Evolutionary conservation across 192 early-diverging fungal genomes (phyloP), one percentile per base, ranked within the genome.

Genomic region (Coemansia sp.): DNA sequence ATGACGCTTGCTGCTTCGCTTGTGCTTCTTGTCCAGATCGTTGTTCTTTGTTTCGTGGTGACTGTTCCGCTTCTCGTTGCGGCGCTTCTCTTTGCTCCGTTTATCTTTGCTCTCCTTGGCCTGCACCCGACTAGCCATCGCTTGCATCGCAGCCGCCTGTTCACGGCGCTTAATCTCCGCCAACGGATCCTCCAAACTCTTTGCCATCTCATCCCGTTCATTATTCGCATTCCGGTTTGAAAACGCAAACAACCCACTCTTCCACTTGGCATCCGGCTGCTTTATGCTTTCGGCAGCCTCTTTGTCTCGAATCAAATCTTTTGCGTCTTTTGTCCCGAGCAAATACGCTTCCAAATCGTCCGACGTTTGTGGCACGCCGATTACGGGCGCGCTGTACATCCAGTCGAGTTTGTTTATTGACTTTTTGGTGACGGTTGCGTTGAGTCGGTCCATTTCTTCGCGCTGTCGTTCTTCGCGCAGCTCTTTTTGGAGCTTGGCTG

Each of bases 121-220:
- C 41, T n/a, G 41, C 14, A 11, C 11, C 41, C 41, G 41, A n/a
- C 41, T 15, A n/a, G 41, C 41, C 56, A 54, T 92, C 61, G 85
- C 71, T 60, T 94, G 86, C 52, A 96, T 75, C 17, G 88, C 85
- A 7, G 82, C 27, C 19, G 79, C 87, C 60, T 95, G 94, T 69
- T 98, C 93, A 32, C 89, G 82, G 59, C 88, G 83, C 70, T 94
- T 93, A 62, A 98, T 97, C 10, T 87, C 86, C 19, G 95, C 73
- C 60, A 98, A 68, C 6, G 96, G 96, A 74, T 98, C 96, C 69
- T 97, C 95, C 54, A 94, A 69, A 22, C 92, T 85, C 70, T 98
- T 98, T 48, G 89, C 77, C 59, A 88, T 85, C 12, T 88, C 82
- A 64, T 98, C 96, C 7, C 89, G 82, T 41, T 87, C 73, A 24